Percentiles rank a stretch among this genome's conserved stretches.
Evolutionary conservation across 768 basidiomycete species (phyloP).

Genomic region (Lactarius akahatsu): DNA sequence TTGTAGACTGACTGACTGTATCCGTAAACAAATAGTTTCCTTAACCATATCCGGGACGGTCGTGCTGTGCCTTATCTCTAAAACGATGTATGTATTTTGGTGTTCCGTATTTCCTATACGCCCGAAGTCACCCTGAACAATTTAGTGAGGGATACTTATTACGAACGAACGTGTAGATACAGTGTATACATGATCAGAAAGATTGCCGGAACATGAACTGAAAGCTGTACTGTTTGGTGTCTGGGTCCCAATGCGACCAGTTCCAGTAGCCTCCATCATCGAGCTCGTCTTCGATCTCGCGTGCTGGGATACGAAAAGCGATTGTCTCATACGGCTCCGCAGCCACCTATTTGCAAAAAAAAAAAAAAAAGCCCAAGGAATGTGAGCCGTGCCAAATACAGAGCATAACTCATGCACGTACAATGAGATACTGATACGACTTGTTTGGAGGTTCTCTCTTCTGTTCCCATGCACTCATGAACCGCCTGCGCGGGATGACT

Average conservation of each 20-base stretch:
- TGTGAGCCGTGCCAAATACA: constrained; percentile 27
- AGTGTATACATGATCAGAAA: constrained; percentile 33
- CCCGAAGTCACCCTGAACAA: neutral
- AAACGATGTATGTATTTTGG: constrained; percentile 18
- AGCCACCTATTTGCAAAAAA: constrained; percentile 63
- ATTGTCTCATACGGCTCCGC: constrained; percentile 99
- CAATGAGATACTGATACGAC: constrained; percentile 96
- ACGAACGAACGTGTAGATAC: neutral
- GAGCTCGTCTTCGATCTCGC: constrained; percentile 94
- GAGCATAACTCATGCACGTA: constrained; percentile 43
- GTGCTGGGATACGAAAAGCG: constrained; percentile 96
- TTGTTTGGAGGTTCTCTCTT: constrained; percentile 93
- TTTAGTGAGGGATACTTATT: neutral
- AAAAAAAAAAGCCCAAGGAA: neutral
- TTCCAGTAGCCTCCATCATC: constrained; percentile 90
- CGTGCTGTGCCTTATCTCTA: constrained; percentile 15
- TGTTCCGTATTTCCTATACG: neutral
- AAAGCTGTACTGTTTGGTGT: constrained; percentile 97
- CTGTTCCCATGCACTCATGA: constrained; percentile 99
- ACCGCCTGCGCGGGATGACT: constrained; percentile 83
- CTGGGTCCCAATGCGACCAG: constrained; percentile 99
- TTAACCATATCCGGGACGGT: neutral
- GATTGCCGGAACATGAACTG: constrained; percentile 90
- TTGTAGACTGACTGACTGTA: constrained; percentile 1
- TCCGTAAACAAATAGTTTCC: neutral